Conservation (phyloP, 2,329 filamentous ascomycete species). For the Rhinocladiella mackenziei region DNA sequence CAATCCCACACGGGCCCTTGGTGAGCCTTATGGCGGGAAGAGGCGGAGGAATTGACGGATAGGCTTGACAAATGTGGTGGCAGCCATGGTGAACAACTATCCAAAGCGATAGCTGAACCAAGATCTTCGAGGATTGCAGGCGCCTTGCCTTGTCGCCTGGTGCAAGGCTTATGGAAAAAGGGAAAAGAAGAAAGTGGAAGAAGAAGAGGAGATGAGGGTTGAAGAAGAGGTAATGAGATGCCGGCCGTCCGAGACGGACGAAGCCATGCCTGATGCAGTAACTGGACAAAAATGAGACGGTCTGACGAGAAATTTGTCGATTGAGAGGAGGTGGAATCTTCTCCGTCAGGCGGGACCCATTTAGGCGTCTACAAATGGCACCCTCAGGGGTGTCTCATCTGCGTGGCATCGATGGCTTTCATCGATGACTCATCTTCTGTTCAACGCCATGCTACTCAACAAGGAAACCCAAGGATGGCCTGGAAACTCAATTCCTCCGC, state of each 20-base stretch:
- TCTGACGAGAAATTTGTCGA: constrained; percentile 1
- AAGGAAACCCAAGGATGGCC: too few species aligned
- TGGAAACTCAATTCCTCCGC: too few species aligned
- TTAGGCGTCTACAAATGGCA: too few species aligned
- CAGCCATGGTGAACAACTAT: constrained; percentile 24
- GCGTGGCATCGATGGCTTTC: too few species aligned
- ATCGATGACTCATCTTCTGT: too few species aligned
- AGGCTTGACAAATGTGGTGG: constrained; percentile 5
- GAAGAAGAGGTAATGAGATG: constrained; percentile 3
- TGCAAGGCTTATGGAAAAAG: constrained; percentile 14
- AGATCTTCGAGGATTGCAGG: constrained; percentile 3
- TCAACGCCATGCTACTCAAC: too few species aligned
- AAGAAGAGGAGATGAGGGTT: constrained; percentile 4
- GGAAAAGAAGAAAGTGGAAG: constrained; percentile 14
- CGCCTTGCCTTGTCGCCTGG: constrained; percentile 22
- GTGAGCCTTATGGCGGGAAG: constrained; percentile 23
- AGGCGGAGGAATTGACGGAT: constrained; percentile 5
- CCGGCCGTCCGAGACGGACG: constrained; percentile 10
- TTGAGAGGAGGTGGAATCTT: too few species aligned
- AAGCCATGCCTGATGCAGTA: constrained; percentile 14
- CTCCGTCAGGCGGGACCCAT: neutral
- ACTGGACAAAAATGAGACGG: constrained; percentile 4
- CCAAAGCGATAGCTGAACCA: constrained; percentile 19
- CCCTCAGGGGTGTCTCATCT: too few species aligned
- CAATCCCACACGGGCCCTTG: constrained; percentile 20